A percentile compares a stretch with the other conserved stretches of the same genome.
These are phyloP conservation scores for Medicago truncatula DNA, from an alignment of 306 rosid species.

Conservation along the genomic window DNA sequence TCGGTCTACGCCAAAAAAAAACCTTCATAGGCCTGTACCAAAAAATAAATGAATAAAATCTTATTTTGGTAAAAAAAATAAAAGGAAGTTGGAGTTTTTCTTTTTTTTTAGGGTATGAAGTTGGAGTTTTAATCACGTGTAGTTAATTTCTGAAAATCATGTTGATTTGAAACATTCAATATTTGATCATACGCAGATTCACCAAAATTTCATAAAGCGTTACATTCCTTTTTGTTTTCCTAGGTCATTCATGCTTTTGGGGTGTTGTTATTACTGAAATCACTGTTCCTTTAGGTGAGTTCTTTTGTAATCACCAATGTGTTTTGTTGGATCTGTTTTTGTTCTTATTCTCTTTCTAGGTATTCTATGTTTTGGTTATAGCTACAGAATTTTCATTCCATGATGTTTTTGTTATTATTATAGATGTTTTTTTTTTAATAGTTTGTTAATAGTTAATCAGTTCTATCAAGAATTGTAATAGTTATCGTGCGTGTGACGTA, in stretches of 20 bases:
- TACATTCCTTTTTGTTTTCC: too few species aligned
- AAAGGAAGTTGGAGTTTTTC: too few species aligned
- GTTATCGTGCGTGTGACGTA: not conserved
- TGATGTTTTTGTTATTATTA: not conserved
- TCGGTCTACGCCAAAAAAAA: too few species aligned
- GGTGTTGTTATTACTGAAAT: conserved; percentile 48
- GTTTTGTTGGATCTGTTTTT: conserved; percentile 54
- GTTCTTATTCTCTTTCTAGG: conserved; percentile 40
- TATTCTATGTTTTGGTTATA: conserved; percentile 5
- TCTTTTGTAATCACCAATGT: conserved; percentile 43
- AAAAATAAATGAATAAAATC: too few species aligned
- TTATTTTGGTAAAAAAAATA: too few species aligned
- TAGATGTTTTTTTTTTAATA: too few species aligned
- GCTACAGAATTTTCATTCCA: conserved; percentile 32
- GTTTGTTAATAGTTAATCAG: too few species aligned
- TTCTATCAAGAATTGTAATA: too few species aligned
- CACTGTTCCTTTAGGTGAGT: conserved; percentile 56
- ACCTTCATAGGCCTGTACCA: too few species aligned
- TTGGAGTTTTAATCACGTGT: not conserved
- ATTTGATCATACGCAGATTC: not conserved
- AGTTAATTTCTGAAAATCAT: not conserved
- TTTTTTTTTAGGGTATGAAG: too few species aligned
- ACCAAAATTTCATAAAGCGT: conserved; percentile 2
- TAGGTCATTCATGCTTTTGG: not conserved
- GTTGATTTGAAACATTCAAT: not conserved